Evolutionary conservation across 108 stramenopile genomes (phyloP).

Genomic region (Pseudonitzschia delicatissima): DNA sequence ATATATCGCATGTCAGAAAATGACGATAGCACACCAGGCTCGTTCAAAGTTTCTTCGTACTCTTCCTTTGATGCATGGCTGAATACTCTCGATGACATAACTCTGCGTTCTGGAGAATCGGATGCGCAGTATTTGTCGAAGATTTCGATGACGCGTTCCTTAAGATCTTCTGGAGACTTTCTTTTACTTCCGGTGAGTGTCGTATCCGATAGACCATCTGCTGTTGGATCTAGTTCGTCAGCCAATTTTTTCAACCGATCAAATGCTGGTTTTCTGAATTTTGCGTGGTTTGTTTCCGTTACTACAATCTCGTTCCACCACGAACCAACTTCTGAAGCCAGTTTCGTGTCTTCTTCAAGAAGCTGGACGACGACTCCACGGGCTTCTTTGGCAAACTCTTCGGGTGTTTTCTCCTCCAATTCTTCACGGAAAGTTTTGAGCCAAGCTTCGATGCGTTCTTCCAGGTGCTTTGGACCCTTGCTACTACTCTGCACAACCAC

Average conservation of each 20-base stretch:
- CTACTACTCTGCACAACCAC: constrained; percentile 72
- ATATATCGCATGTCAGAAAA: constrained; percentile 70
- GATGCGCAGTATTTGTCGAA: constrained; percentile 63
- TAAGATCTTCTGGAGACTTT: constrained; percentile 49
- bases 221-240: constrained; percentile 43
- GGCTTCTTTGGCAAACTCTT: constrained; percentile 70
- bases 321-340: constrained; percentile 64
- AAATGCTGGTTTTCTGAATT: constrained; percentile 58
- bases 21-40: constrained; percentile 63
- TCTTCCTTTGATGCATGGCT: constrained; percentile 55
- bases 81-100: constrained; percentile 69
- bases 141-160: constrained; percentile 58
- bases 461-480: constrained; percentile 54
- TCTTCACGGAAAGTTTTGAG: constrained; percentile 70
- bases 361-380: constrained; percentile 73
- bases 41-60: constrained; percentile 56
- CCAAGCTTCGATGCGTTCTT: constrained; percentile 78
- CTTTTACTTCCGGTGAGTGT: constrained; percentile 23
- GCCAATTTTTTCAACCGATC: constrained; percentile 70
- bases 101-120: constrained; percentile 53
- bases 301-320: constrained; percentile 74
- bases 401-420: constrained; percentile 68
- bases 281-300: constrained; percentile 39
- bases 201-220: constrained; percentile 29
- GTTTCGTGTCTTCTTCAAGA: constrained; percentile 72